Base-by-base conservation (phyloP, 2,329 filamentous ascomycete genomes). In the Venturia nashicola region DNA sequence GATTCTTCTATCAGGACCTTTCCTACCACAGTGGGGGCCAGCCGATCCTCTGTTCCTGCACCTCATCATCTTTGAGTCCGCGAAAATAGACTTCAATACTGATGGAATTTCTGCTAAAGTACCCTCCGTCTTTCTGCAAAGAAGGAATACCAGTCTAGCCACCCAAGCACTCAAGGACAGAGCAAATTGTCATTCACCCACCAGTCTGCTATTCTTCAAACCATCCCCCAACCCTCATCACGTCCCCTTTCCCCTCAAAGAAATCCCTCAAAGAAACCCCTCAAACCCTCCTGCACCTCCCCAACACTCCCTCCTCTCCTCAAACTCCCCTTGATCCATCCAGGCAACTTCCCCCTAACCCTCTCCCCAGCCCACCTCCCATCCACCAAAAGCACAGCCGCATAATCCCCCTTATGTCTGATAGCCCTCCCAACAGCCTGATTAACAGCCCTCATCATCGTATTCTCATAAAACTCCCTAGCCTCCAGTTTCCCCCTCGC, bases 371-470 rank as follows among this genome's bases (percentile, higher is more conserved):
- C 83, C 75, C 94, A 99, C 61, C 94, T 80, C 67, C 83, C 80
- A 75, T 99, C 94, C 42, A 94, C 78, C 71, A 99, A 82, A 64
- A 97, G 76, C 67, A 99, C 97, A 18, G 89, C 86, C 5, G 94
- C 94, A 75, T 96, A 97, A 75, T 99, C 94, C 32, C 83, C 85
- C 64, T 82, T 83, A 72, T 99, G 94, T 59, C 94, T 81, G 69
- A 99, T 97, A 0, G 91, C 94, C 65, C 94, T 81, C 0, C 94
- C 94, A 68, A 99, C 92, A 71, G 90, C 94, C 78, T 99, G 94
- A 73, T 99, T 99, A 5, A 99, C 94, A 5, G 92, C 91, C 46
- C 94, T 83, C 92, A 99, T 97, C 73, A 92, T 97, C 0, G 90
- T 85, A 72, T 97, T 97, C 73, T 97, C 91, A 72, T 95, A 96